Evolutionary conservation across 2,329 filamentous ascomycete genomes (phyloP).

Genomic region (Trichoderma pleuroti): DNA sequence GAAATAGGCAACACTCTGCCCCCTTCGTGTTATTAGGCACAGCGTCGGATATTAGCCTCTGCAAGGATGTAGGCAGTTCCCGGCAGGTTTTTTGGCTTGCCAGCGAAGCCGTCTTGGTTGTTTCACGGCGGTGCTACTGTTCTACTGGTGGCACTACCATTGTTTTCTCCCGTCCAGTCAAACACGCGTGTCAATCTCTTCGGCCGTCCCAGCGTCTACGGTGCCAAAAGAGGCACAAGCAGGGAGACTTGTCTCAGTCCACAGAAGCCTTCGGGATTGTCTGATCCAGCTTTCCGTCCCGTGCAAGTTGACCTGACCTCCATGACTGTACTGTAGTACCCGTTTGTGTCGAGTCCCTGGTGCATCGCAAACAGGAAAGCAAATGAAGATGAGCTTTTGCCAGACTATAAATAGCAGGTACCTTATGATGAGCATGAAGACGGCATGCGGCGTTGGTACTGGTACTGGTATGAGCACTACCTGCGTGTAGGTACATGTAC

Average conservation of each 20-base stretch:
- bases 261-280: background rate
- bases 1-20: background rate
- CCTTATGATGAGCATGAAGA: background rate
- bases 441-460: background rate
- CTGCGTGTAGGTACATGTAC: background rate
- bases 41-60: slow-evolving; percentile 7
- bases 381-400: slow-evolving; percentile 7
- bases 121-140: background rate
- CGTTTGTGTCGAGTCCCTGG: background rate
- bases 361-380: background rate
- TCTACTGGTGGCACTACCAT: background rate
- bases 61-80: slow-evolving; percentile 2
- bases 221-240: background rate
- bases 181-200: background rate
- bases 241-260: slow-evolving; percentile 2
- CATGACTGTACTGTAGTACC: background rate
- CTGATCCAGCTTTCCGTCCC: background rate
- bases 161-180: background rate
- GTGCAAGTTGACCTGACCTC: background rate
- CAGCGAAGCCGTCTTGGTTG: background rate
- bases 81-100: background rate
- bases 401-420: slow-evolving; percentile 9
- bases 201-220: background rate
- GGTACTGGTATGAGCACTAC: background rate
- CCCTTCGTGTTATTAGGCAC: background rate